Percentiles rank a stretch among this genome's conserved stretches.
Conservation (phyloP, 345 rosid genomes). For the Anacardium occidentale region DNA sequence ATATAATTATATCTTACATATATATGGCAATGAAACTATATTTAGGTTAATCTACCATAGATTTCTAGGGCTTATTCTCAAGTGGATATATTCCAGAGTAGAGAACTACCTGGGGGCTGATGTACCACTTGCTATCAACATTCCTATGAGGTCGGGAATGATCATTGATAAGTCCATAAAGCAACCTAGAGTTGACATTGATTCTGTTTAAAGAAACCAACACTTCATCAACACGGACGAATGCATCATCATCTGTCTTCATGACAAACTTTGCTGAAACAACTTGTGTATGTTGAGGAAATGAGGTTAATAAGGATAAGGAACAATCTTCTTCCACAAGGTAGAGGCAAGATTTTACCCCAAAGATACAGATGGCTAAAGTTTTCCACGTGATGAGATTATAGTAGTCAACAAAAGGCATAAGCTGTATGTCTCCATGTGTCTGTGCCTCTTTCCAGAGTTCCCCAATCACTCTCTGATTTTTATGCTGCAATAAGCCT, state of each 20-base stretch:
- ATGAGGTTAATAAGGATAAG: slow-evolving; percentile 26
- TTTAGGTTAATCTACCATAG: background rate
- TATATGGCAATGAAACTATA: too few species aligned
- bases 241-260: slow-evolving; percentile 99
- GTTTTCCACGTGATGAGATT: slow-evolving; percentile 97
- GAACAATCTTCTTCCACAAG: slow-evolving; percentile 17
- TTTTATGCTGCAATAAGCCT: slow-evolving; percentile 75
- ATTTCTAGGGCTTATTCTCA: background rate
- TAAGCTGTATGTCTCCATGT: slow-evolving; percentile 83
- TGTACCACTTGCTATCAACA: slow-evolving; percentile 94
- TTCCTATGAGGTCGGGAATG: slow-evolving; percentile 83
- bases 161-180: slow-evolving; percentile 84
- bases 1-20: too few species aligned
- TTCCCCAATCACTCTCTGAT: slow-evolving; percentile 80
- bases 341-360: slow-evolving; percentile 56
- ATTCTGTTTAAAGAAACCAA: slow-evolving; percentile 57
- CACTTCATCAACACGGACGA: slow-evolving; percentile 90
- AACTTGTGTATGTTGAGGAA: slow-evolving; percentile 61
- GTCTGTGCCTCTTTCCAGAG: slow-evolving; percentile 90
- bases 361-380: slow-evolving; percentile 89
- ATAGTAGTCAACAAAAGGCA: slow-evolving; percentile 99
- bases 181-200: slow-evolving; percentile 61
- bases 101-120: slow-evolving; percentile 67
- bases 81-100: background rate
- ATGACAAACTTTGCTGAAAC: slow-evolving; percentile 79